A percentile compares a stretch with the other conserved stretches of the same genome.
Conservation (phyloP, 2,329 filamentous ascomycete species). For the Fusarium sp. region DNA sequence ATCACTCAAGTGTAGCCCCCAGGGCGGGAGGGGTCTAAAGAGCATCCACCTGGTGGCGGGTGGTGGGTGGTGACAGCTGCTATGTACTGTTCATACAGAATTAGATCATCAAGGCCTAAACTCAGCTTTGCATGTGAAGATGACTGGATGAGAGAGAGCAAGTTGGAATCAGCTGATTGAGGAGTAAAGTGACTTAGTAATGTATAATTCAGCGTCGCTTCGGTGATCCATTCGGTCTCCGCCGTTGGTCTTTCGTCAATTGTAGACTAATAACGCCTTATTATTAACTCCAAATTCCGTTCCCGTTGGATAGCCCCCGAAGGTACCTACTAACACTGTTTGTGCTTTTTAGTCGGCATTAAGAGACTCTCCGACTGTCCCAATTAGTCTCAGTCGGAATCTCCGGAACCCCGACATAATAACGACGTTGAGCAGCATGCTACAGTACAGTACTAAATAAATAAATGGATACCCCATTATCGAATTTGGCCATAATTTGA, state of each 20-base stretch:
- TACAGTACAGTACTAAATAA: neutral
- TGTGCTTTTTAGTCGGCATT: neutral
- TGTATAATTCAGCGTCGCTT: slow-evolving; percentile 4
- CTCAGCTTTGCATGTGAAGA: slow-evolving; percentile 26
- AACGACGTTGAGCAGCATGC: neutral
- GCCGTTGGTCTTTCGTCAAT: slow-evolving; percentile 1
- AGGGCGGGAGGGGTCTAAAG: slow-evolving; percentile 13
- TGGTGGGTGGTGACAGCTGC: neutral
- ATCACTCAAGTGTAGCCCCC: neutral
- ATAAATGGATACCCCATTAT: neutral
- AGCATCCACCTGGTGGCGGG: neutral
- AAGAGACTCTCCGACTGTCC: neutral
- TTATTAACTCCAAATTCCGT: too few species aligned
- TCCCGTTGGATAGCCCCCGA: too few species aligned
- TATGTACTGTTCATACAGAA: neutral
- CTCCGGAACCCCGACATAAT: slow-evolving; percentile 5
- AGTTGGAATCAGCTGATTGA: neutral
- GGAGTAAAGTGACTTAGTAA: too few species aligned
- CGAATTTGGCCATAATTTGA: slow-evolving; percentile 12
- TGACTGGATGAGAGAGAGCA: neutral
- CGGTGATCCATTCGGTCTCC: slow-evolving; percentile 30
- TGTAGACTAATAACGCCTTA: too few species aligned
- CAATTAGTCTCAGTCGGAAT: slow-evolving; percentile 6
- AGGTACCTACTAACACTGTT: too few species aligned
- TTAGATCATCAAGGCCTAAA: neutral